Percentiles rank a stretch among this genome's conserved stretches.
phyloP scores from a whole-genome alignment of 306 rosid species.

The Cicer bijugum region DNA sequence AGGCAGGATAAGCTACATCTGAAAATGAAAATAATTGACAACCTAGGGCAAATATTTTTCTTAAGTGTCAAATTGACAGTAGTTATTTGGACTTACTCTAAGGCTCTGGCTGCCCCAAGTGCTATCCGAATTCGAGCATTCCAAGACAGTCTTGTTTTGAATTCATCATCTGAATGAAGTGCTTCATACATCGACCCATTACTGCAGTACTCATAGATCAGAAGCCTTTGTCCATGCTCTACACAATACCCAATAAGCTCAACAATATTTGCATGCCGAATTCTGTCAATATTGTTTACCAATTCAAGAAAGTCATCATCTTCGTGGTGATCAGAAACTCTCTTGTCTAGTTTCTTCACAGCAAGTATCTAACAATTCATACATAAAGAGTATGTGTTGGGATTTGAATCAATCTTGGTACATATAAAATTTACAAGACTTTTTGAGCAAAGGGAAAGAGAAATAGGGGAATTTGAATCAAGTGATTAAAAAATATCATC shows the following conservation, averaged over 20 bases:
- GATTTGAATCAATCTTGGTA: constrained; percentile 37
- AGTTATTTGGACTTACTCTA: constrained; percentile 70
- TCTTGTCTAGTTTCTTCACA: constrained; percentile 82
- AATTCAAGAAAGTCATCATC: constrained; percentile 82
- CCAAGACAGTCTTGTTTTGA: constrained; percentile 70
- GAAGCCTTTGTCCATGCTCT: constrained; percentile 88
- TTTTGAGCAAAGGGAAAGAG: constrained; percentile 31
- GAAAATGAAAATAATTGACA: constrained; percentile 1
- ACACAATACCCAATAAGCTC: constrained; percentile 84
- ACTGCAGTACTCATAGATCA: constrained; percentile 80
- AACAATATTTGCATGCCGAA: constrained; percentile 79
- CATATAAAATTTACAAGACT: constrained; percentile 34
- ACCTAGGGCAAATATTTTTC: not conserved
- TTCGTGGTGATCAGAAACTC: constrained; percentile 66
- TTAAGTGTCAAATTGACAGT: not conserved
- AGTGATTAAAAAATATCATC: constrained; percentile 5
- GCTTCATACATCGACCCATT: constrained; percentile 78
- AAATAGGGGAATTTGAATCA: constrained; percentile 30
- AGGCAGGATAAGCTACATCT: not conserved
- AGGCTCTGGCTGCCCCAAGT: constrained; percentile 93
- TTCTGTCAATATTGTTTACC: constrained; percentile 70
- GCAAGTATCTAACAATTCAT: constrained; percentile 73
- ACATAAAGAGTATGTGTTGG: constrained; percentile 42
- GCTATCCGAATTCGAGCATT: constrained; percentile 84
- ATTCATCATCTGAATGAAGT: constrained; percentile 76